Conservation (phyloP, 129 eudicot genomes). For the Helianthus tuberosus region DNA sequence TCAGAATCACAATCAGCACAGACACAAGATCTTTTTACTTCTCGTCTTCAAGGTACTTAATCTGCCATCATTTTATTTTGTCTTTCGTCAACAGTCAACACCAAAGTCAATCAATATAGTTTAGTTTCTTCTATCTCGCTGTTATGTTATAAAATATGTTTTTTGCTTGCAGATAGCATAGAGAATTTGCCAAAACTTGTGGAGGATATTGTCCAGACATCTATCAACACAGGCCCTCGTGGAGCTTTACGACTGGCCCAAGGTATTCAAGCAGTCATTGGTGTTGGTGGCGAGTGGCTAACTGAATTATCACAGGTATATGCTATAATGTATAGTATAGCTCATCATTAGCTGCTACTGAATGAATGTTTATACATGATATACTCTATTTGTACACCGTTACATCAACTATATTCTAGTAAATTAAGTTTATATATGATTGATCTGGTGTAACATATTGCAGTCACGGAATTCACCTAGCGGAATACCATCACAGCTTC, state of each 20-base stretch:
- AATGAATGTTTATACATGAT: background rate
- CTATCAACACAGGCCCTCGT: conserved; percentile 94
- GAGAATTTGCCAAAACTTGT: conserved; percentile 89
- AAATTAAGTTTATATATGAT: conserved; percentile 13
- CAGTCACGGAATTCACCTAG: conserved; percentile 66
- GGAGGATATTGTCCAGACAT: conserved; percentile 90
- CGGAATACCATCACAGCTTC: conserved; percentile 67
- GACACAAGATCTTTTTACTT: conserved; percentile 64
- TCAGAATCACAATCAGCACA: conserved; percentile 58
- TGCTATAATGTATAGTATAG: background rate
- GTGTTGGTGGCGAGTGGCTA: conserved; percentile 98
- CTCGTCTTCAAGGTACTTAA: conserved; percentile 80
- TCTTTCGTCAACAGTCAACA: background rate
- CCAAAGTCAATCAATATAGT: background rate
- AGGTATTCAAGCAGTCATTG: conserved; percentile 95
- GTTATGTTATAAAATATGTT: conserved; percentile 7
- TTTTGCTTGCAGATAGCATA: conserved; percentile 54
- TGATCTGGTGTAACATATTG: conserved; percentile 22
- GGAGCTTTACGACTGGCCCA: conserved; percentile 92
- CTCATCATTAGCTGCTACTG: conserved; percentile 11
- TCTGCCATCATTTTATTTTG: background rate
- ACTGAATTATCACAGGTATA: conserved; percentile 85
- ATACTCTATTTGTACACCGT: background rate
- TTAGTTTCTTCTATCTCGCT: background rate
- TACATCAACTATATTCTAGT: background rate